These are phyloP conservation scores for Talaromyces funiculosus DNA, from an alignment of 2,329 filamentous ascomycete genomes.

Conservation along the genomic window DNA sequence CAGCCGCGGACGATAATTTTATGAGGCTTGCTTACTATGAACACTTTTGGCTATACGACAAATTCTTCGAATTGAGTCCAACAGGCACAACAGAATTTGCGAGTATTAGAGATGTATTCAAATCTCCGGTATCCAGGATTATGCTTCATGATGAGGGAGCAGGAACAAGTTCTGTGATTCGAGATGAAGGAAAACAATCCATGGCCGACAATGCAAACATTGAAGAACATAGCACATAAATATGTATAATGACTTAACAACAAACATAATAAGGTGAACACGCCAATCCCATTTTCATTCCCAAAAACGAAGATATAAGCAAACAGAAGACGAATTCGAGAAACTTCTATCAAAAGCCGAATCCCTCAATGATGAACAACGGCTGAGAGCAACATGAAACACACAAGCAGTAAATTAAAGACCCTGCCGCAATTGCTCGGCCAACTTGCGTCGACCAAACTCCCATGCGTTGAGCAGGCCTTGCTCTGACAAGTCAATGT, in stretches of 20 bases:
- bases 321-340: slow-evolving; percentile 15
- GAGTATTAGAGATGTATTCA: too few relatives aligned
- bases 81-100: too few relatives aligned
- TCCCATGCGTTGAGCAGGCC: slow-evolving; percentile 91
- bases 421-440: slow-evolving; percentile 83
- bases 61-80: background rate
- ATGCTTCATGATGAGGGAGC: background rate
- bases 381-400: slow-evolving; percentile 14
- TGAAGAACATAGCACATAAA: background rate
- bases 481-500: slow-evolving; percentile 92
- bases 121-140: background rate
- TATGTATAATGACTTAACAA: background rate
- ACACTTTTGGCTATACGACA: background rate
- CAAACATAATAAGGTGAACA: background rate
- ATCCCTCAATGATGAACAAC: slow-evolving; percentile 16
- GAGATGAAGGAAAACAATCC: background rate
- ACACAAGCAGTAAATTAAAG: slow-evolving; percentile 42
- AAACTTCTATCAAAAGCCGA: slow-evolving; percentile 6
- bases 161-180: background rate
- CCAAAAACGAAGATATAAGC: slow-evolving; percentile 9
- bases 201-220: background rate
- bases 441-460: slow-evolving; percentile 85
- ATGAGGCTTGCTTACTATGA: background rate
- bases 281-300: slow-evolving; percentile 13
- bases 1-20: background rate